Base-by-base conservation (phyloP, 2,329 filamentous ascomycete genomes). In the Microdochium nivale region DNA sequence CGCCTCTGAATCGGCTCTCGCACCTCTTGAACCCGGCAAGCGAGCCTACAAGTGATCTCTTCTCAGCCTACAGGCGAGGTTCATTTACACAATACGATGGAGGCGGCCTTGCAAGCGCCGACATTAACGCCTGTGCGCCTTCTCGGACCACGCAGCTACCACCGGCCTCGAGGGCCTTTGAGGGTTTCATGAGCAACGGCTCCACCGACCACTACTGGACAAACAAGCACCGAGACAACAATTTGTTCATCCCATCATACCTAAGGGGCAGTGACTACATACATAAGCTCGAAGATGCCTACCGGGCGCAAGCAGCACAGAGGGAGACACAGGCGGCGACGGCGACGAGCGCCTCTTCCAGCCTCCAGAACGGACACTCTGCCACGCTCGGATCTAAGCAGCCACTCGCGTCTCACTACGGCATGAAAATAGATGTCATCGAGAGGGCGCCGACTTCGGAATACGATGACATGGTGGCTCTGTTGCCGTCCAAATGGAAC, bases 171-270 rank as follows among this genome's bases (percentile, higher is more conserved):
- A 70, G 77, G 52, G 77, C 75, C 16, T 81, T 80, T 60, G 74
- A 78, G 55, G 67, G 72, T 53, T 76, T 76, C 55, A 70, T 73
- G 62, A 60, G 54, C 33, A 50, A 53, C 21, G 56, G 62, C 40
- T 48, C 50, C 14, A 35, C 55, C 8, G 61, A 64, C 24, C 59
- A 51, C 27, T 23, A 53, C n/a, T 59, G 60, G 55, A 50, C 56
- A n/a, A 60, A 60, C 52, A 62, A 67, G 55, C 57, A 63, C 24
- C 61, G 56, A 46, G 58, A 65, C 56, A 66, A 75, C 53, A 60
- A 68, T 53, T 92, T 92, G 74, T 90, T 96, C 67, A 78, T 85
- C 11, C 92, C 92, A 1, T 90, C 89, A 4, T 96, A 96, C 69
- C 78, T 97, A 46, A 76, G 78, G 58, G 81, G 81, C 37, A 92